Evolutionary conservation across 768 basidiomycete genomes (phyloP).

Genomic region (Panellus pusillus): DNA sequence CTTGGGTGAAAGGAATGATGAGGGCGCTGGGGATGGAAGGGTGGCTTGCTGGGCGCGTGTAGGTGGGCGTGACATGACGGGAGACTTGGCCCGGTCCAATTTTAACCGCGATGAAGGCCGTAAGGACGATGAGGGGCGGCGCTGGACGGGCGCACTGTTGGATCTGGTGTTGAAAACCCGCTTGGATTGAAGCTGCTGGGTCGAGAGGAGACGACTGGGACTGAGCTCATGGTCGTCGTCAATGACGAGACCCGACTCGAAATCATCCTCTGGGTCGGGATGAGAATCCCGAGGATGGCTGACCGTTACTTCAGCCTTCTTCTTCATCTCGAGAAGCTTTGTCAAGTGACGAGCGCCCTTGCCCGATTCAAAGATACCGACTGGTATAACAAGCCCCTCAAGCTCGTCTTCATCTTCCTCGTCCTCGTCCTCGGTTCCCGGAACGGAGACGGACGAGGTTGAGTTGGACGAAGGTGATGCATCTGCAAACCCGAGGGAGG

Average conservation of each 20-base stretch:
- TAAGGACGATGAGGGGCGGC: constrained; percentile 42
- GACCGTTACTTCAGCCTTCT: constrained; percentile 46
- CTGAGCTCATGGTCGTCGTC: constrained; percentile 83
- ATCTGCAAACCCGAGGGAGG: constrained; percentile 73
- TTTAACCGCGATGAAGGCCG: constrained; percentile 67
- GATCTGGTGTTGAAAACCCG: constrained; percentile 49
- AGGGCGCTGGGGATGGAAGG: constrained; percentile 54
- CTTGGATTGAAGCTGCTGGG: constrained; percentile 42
- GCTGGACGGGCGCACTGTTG: constrained; percentile 57
- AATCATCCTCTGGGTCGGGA: constrained; percentile 79
- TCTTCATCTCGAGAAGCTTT: constrained; percentile 54
- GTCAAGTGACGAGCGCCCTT: constrained; percentile 53
- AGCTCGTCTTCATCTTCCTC: constrained; percentile 72
- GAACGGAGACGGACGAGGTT: constrained; percentile 61
- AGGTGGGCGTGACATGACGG: constrained; percentile 57
- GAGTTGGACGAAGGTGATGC: constrained; percentile 73
- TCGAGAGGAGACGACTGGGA: constrained; percentile 67
- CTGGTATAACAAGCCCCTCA: constrained; percentile 79
- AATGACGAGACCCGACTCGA: constrained; percentile 82
- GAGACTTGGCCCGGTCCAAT: constrained; percentile 70
- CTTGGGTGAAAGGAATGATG: constrained; percentile 64
- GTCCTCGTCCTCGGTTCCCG: constrained; percentile 68
- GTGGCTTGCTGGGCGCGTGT: constrained; percentile 57
- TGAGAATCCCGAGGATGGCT: constrained; percentile 47
- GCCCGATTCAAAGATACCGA: constrained; percentile 72